Percentiles rank a stretch among this genome's conserved stretches.
Evolutionary conservation across 352 stramenopile species (phyloP).

Genomic region (Phytophthora meadii): DNA sequence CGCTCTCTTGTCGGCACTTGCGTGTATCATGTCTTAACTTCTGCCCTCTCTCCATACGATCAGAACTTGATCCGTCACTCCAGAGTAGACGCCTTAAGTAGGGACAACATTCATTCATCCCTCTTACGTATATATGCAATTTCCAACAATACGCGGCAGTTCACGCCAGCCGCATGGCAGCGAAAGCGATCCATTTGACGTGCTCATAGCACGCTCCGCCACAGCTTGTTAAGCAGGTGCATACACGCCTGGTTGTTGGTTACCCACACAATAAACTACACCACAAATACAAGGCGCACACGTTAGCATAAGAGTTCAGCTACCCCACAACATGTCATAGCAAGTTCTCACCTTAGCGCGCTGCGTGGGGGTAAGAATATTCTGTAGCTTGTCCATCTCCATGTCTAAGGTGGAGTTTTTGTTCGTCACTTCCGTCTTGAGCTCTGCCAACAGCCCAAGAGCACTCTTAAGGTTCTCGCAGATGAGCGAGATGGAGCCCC

Average conservation of each 20-base stretch:
- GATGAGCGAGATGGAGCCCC: constrained; percentile 76
- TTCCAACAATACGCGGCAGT: constrained; percentile 31
- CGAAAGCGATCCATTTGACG: constrained; percentile 4
- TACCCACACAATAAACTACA: constrained; percentile 95
- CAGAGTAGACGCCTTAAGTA: constrained; percentile 20
- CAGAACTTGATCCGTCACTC: constrained; percentile 20
- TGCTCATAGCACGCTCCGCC: constrained; percentile 89
- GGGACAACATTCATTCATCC: constrained; percentile 10
- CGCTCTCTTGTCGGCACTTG: constrained; percentile 13
- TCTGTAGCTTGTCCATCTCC: constrained; percentile 94
- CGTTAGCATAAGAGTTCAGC: constrained; percentile 16
- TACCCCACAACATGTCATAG: not conserved
- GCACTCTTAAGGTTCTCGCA: constrained; percentile 92
- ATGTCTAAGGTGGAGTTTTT: constrained; percentile 94
- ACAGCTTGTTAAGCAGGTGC: constrained; percentile 97
- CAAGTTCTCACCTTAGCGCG: constrained; percentile 80
- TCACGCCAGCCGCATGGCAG: constrained; percentile 10
- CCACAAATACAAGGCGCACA: constrained; percentile 14
- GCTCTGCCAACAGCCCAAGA: constrained; percentile 86
- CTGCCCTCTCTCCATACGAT: constrained; percentile 1
- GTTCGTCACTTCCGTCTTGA: constrained; percentile 88
- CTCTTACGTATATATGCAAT: constrained; percentile 39
- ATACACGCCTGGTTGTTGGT: constrained; percentile 96
- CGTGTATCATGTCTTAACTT: constrained; percentile 21
- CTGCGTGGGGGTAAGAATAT: constrained; percentile 94